Base-by-base conservation (phyloP, 208 protist species). In the Trypanosoma caninum region DNA sequence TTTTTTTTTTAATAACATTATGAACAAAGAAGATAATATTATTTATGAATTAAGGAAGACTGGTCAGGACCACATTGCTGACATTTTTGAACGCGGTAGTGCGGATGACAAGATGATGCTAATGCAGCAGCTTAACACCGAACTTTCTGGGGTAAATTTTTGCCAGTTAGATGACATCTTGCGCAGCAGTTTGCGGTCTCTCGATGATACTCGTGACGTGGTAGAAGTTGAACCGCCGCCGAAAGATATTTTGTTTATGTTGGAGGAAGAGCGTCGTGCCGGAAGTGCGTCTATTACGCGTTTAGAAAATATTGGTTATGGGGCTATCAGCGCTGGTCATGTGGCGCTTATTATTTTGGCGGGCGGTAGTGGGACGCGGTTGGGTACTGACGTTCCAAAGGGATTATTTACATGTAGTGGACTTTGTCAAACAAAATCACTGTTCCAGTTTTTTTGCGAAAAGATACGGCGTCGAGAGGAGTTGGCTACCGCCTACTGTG, bases 391-490 rank as follows among this genome's bases (percentile, higher is more conserved):
- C 11, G 64, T 97, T 2, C 98, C 98, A 5, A 99, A 99, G 75
- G 98, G 98, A 0, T 62, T 95, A 27, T 91, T 95, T 50, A 66
- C 69, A 57, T 86, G 74, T 57, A 63, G 66, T 13, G 62, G 69
- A 23, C 85, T 95, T 42, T 95, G 73, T 10, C 93, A 91, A 30
- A 38, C 69, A 31, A 99, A 98, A 77, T 95, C 93, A 4, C 78
- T 99, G 8, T 99, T 99, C 72, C 94, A 99, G 74, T 73, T 99
- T 14, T 95, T 99, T 71, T 96, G 91, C 31, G 97, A 99, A 72
- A 84, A 80, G 34, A 63, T 99, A 5, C 63, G 84, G 2, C 80
- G 74, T 30, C 62, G 98, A 34, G 76, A 98, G 57, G 20, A 76
- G 59, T 65, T 99, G 20, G 86, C 87, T 0, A 64, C 58, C 9